Percentiles rank a stretch among this genome's conserved stretches.
Evolutionary conservation across 345 rosid species (phyloP).

Genomic region (Lumnitzera racemosa): DNA sequence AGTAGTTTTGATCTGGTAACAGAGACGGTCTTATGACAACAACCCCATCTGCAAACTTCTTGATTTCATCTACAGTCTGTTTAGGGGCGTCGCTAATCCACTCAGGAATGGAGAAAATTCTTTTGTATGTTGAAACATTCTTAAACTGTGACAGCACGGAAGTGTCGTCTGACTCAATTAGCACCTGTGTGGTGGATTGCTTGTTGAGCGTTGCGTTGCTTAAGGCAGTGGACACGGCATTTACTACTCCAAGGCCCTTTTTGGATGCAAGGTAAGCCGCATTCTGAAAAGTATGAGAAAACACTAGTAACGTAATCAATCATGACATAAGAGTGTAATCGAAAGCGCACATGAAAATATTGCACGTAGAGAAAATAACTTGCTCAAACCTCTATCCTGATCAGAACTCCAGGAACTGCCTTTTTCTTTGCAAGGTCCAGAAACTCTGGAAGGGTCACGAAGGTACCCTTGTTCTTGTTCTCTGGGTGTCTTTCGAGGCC

Average conservation of each 20-base stretch:
- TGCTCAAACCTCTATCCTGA: slow-evolving; percentile 53
- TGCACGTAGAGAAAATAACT: not conserved
- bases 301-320: not conserved
- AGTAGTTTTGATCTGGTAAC: slow-evolving; percentile 23
- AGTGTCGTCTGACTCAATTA: slow-evolving; percentile 72
- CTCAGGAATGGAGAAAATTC: slow-evolving; percentile 40
- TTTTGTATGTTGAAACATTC: slow-evolving; percentile 35
- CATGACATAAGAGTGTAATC: not conserved
- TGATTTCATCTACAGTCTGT: slow-evolving; percentile 43
- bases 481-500: slow-evolving; percentile 52
- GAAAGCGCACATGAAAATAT: not conserved
- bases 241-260: slow-evolving; percentile 58
- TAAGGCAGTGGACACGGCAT: slow-evolving; percentile 39
- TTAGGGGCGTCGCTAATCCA: slow-evolving; percentile 48
- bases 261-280: slow-evolving; percentile 83
- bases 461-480: slow-evolving; percentile 56
- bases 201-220: slow-evolving; percentile 56
- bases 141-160: slow-evolving; percentile 53
- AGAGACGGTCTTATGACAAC: slow-evolving; percentile 36
- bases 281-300: slow-evolving; percentile 32
- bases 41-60: slow-evolving; percentile 64
- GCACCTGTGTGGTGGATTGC: slow-evolving; percentile 61
- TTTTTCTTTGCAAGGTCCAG: slow-evolving; percentile 66
- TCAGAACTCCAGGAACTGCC: slow-evolving; percentile 62
- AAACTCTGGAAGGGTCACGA: slow-evolving; percentile 51